Base-by-base conservation (phyloP, 345 rosid genomes). In the Corymbia maculata region DNA sequence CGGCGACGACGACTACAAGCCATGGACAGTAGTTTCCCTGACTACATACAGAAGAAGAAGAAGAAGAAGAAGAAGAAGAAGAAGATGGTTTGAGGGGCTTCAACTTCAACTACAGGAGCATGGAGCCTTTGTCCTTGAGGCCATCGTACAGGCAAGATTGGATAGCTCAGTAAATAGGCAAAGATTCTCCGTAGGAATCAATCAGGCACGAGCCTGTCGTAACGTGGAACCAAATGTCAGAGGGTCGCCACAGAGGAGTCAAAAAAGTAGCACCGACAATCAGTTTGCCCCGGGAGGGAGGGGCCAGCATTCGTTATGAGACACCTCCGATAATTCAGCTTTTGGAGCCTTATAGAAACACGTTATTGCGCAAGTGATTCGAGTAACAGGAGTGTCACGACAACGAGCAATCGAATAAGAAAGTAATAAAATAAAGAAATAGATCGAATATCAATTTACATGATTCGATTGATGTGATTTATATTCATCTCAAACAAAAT, bases 391-490 rank as follows among this genome's bases (percentile, higher is more conserved):
- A 30, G 2, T 0, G 42, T n/a, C n/a, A 17, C 36, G 16, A 64
- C 16, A 64, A 64, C 9, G n/a, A n/a, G 7, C 4, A 4, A n/a
- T n/a, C 1, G 4, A 64, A 64, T 6, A 12, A 12, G 13, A 52
- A 17, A 52, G 4, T 36, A 16, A 16, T 52, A 16, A 15, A 16
- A 52, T 36, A 6, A 52, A 52, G n/a, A 59, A 10, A 24, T 24
- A 57, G 9, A 55, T 59, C 12, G 6, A 7, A 61, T 13, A 6
- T 6, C 4, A 2, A 64, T n/a, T n/a, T n/a, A n/a, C 9, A 17
- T 64, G 4, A 13, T n/a, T 64, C 0, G 4, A 2, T 2, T 0
- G 1, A 6, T 7, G 8, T 11, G 42, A n/a, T 19, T 66, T 8
- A n/a, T 9, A 7, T 66, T 2, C 8, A 66, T 36, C 4, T 64